A percentile compares a stretch with the other conserved stretches of the same genome.
Conservation (phyloP, 139 green algal species). For the Micractinium sp. region DNA sequence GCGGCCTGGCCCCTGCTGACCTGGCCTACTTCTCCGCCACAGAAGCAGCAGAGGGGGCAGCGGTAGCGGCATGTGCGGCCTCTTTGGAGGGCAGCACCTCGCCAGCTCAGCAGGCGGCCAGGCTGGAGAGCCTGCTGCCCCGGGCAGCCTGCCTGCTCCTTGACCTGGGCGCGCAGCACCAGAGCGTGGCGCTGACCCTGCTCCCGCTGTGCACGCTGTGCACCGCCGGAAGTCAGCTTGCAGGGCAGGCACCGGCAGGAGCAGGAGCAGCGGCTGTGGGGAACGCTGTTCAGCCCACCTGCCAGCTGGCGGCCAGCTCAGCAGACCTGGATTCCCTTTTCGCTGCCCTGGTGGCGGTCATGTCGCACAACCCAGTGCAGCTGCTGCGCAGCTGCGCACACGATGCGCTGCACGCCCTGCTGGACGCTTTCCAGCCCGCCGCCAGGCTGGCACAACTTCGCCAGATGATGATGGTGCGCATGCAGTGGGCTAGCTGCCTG, state of each 20-base stretch:
- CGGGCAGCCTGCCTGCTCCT: constrained; percentile 12
- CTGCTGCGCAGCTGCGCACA: constrained; percentile 40
- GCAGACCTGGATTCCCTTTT: constrained; percentile 1
- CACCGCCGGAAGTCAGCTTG: not conserved
- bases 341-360: constrained; percentile 15
- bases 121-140: not conserved
- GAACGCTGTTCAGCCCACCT: not conserved
- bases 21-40: not conserved
- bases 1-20: not conserved
- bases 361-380: constrained; percentile 40
- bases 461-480: constrained; percentile 2
- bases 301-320: not conserved
- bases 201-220: constrained; percentile 33
- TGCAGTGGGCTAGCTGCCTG: not conserved
- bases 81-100: not conserved
- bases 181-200: constrained; percentile 34
- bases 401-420: constrained; percentile 22
- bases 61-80: not conserved
- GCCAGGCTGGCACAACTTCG: constrained; percentile 27
- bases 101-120: not conserved
- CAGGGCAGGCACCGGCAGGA: not conserved
- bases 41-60: constrained; percentile 7
- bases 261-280: not conserved
- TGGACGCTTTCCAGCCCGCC: not conserved
- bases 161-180: constrained; percentile 5